phyloP scores from a whole-genome alignment of 2,329 filamentous ascomycete species.

The Rhynchosporium secalis region DNA sequence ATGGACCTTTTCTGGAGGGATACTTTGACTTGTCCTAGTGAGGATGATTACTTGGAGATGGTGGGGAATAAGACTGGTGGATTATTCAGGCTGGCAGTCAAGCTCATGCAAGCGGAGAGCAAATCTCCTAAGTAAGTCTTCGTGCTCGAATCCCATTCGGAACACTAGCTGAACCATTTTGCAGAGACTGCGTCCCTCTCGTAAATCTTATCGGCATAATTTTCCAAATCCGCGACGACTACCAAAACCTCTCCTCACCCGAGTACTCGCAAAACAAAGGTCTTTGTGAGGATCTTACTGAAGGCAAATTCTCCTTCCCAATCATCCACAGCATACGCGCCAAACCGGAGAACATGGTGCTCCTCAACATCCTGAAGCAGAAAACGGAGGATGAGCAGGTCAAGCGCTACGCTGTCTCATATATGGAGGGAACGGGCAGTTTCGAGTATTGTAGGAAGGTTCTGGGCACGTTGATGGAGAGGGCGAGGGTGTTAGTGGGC shows the following conservation, averaged over 20 bases:
- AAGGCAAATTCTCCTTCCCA: constrained; percentile 96
- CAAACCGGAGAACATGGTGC: constrained; percentile 70
- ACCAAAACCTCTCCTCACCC: constrained; percentile 77
- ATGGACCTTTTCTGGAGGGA: constrained; percentile 93
- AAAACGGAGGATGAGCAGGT: constrained; percentile 84
- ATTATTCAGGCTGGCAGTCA: constrained; percentile 79
- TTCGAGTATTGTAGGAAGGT: constrained; percentile 82
- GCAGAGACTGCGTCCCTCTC: constrained; percentile 73
- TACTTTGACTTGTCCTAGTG: constrained; percentile 77
- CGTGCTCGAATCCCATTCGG: background rate
- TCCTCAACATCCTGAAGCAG: constrained; percentile 91
- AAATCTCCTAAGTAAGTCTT: constrained; percentile 44
- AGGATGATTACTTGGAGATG: constrained; percentile 94
- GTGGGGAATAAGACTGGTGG: constrained; percentile 89
- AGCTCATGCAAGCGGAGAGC: constrained; percentile 81
- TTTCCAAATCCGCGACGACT: constrained; percentile 92
- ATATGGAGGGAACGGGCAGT: constrained; percentile 88
- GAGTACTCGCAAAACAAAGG: constrained; percentile 88
- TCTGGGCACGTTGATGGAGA: constrained; percentile 60
- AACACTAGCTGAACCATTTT: constrained; percentile 1
- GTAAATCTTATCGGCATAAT: constrained; percentile 83
- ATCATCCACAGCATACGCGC: constrained; percentile 90
- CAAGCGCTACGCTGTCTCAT: constrained; percentile 84
- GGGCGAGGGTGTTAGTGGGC: constrained; percentile 57
- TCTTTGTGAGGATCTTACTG: constrained; percentile 90